Conservation (phyloP, 805 yeast species). For the Yamadazyma kitorensis region DNA sequence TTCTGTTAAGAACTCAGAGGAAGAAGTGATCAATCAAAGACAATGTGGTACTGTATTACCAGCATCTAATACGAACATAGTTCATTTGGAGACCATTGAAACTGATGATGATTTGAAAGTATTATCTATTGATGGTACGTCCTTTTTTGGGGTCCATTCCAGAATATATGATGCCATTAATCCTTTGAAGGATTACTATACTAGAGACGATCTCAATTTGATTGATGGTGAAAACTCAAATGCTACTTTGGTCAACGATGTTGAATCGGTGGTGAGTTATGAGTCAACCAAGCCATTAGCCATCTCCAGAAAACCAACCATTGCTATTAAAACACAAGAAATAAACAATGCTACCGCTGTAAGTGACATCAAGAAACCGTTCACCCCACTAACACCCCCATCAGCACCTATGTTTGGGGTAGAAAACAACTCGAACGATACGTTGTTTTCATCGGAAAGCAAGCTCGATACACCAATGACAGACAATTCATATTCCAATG, state of each 20-base stretch:
- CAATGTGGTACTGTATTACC: slow-evolving; percentile 66
- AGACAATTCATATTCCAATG: no score
- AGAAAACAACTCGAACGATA: no score
- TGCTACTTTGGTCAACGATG: slow-evolving; percentile 15
- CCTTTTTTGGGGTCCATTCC: slow-evolving; percentile 57
- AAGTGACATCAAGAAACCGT: not conserved
- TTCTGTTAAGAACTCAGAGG: slow-evolving; percentile 29
- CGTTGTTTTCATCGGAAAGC: no score
- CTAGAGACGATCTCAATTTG: slow-evolving; percentile 26
- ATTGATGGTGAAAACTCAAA: slow-evolving; percentile 16
- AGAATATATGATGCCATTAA: slow-evolving; percentile 32
- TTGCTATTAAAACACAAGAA: not conserved
- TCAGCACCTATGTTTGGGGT: no score
- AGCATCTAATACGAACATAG: slow-evolving; percentile 51
- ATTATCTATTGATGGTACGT: slow-evolving; percentile 51
- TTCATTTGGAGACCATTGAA: slow-evolving; percentile 40
- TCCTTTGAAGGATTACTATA: slow-evolving; percentile 24
- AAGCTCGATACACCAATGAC: no score
- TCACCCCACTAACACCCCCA: not conserved
- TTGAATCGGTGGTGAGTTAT: slow-evolving; percentile 5
- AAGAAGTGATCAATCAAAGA: slow-evolving; percentile 32
- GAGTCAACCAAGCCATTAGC: slow-evolving; percentile 13
- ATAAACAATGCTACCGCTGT: not conserved
- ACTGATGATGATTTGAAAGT: slow-evolving; percentile 34
- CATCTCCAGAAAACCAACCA: slow-evolving; percentile 10